Evolutionary conservation across 768 basidiomycete species (phyloP), one percentile per base, ranked within the genome.

Genomic region (Pleurotus tuoliensis): DNA sequence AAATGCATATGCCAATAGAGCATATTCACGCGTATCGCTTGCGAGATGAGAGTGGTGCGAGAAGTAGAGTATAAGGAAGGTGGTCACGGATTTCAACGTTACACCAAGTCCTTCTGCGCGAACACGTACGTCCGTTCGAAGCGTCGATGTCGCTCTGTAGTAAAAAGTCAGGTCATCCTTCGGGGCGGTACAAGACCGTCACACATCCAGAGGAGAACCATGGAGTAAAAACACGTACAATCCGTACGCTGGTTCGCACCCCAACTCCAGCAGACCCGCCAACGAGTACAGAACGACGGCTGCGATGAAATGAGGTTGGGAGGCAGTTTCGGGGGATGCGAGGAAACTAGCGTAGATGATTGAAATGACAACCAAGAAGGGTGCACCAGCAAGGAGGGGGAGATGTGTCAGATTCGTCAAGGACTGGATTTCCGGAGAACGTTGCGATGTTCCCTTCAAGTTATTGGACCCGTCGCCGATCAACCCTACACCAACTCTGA

Each of bases 81-180:
- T 93, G 8, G 77, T 73, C 7, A 90, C 52, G 1, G 92, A 86
- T 71, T 92, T 94, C 45, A 71, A 61, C 8, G 87, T 82, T 6
- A 97, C 87, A 16, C 88, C 94, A 2, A 81, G 70, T 2, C 93
- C 97, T 73, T 99, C 96, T 2, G 94, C 92, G 43, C 82, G 80
- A 0, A 98, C 88, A 30, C 97, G 81, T 7, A 89, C 72, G 22
- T 78, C 72, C 27, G 93, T 87, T 53, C 80, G 77, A 18, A 88
- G 75, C 58, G 88, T 80, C 47, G 78, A 71, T 76, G 90, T 87
- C 4, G 86, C 87, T 64, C 82, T 90, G 51, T 43, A 40, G 30
- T 9, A 8, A 34, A 34, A 34, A 34, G 30, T 34, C 8, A 34
- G 30, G 30, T 34, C 11, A 34, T 34, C 30, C 30, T 34, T 34